Conservation (phyloP, 345 rosid genomes). For the Arabis hirsuta region DNA sequence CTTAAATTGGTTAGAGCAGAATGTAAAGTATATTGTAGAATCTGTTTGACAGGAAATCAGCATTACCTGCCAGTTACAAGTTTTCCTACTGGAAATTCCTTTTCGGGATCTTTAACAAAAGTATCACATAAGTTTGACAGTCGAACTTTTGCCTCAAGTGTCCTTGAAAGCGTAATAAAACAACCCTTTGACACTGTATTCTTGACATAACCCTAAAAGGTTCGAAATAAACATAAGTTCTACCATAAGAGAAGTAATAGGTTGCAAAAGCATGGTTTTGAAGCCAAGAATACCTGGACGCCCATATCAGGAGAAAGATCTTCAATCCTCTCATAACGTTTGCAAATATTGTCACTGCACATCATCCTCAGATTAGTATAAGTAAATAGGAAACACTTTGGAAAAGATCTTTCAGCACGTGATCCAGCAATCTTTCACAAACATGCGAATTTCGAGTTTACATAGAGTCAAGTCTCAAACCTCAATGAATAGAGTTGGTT, state of each 20-base stretch:
- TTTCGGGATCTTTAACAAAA: constrained; percentile 66
- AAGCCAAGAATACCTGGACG: constrained; percentile 63
- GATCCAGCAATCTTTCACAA: neutral
- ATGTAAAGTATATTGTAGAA: constrained; percentile 4
- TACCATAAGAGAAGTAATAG: constrained; percentile 14
- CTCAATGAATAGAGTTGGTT: neutral
- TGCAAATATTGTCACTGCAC: constrained; percentile 50
- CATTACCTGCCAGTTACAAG: constrained; percentile 81
- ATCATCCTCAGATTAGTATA: constrained; percentile 17
- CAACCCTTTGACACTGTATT: constrained; percentile 82
- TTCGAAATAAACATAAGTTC: constrained; percentile 25
- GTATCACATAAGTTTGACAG: constrained; percentile 80
- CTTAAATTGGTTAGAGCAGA: constrained; percentile 40
- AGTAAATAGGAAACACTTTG: neutral
- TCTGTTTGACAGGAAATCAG: constrained; percentile 18
- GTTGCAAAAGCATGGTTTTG: constrained; percentile 4
- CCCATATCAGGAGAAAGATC: constrained; percentile 67
- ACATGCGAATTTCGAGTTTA: constrained; percentile 13
- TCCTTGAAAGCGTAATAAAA: constrained; percentile 82
- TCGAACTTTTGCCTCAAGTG: constrained; percentile 81
- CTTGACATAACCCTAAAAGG: constrained; percentile 87
- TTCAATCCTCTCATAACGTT: constrained; percentile 61
- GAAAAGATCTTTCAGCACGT: constrained; percentile 8
- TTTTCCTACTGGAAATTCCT: constrained; percentile 87
- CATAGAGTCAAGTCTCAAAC: constrained; percentile 3